Base-by-base conservation (phyloP, 371 early-diverging fungal genomes). In the Umbelopsis sp. region DNA sequence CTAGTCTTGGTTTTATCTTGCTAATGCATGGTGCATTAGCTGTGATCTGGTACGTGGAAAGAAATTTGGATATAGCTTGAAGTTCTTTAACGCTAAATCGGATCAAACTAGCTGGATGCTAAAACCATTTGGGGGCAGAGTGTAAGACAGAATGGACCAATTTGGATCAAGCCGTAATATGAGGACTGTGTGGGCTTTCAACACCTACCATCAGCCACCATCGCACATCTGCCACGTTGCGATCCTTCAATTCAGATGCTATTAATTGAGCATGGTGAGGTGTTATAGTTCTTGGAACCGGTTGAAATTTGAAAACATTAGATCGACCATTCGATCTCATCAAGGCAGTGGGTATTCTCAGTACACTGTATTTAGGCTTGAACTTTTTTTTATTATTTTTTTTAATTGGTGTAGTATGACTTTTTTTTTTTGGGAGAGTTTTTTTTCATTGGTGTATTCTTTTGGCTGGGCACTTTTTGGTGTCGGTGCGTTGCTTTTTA, bases 31-130 rank as follows among this genome's bases (percentile, higher is more conserved):
- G 35, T 18, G 57, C 32, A 4, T 18, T 29, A 11, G 57, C 16
- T 16, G 57, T 57, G 18, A 57, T 57, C 11, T 29, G 10, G 35
- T 57, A 32, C 11, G 35, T 57, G 35, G 35, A 57, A 4, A 57
- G 57, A 18, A 57, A 29, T 35, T 57, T 57, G 11, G 57, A 57
- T 57, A 57, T 57, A n/a, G 57, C 57, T 35, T 57, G 57, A 57
- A 57, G 57, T 8, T 57, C 57, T 14, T 57, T 57, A 18, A 57
- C 57, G 32, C 29, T 57, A n/a, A 57, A 57, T 18, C 32, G 57
- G 18, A 37, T 29, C 35, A 57, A n/a, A 29, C 29, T 57, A 14
- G 57, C 57, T 11, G 57, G 57, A 57, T 57, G 57, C 57, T 57
- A 57, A 29, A 35, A 35, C 11, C 22, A 35, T 18, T 7, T 57